Base-by-base conservation (phyloP, 768 basidiomycete genomes). In the Solioccasus polychromus region DNA sequence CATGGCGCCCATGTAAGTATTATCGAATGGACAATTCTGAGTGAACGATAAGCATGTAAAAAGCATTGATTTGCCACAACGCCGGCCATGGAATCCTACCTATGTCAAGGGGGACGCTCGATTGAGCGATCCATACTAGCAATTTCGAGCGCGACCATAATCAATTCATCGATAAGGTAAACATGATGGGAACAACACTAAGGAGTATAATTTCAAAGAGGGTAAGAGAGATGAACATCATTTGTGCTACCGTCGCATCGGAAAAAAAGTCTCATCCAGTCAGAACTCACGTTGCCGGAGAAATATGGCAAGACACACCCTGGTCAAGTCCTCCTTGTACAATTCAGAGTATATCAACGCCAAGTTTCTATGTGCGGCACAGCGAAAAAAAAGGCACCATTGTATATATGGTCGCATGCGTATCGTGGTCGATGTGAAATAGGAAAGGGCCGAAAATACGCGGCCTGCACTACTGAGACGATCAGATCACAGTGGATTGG, bases 361-460 rank as follows among this genome's bases (percentile, higher is more conserved):
- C 45, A 98, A 67, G 68, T 97, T 92, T 99, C 96, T 29, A 83
- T 79, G 67, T 99, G 96, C 45, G 98, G 73, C 8, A 99, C 96
- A 98, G 75, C 35, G 96, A 98, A 69, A 97, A 98, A 12, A 97
- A 94, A 1, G 95, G 96, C 1, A 92, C 92, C 94, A 98, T 98
- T 6, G 95, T 98, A 61, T 98, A 95, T 12, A 93, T 74, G 7
- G 93, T 95, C 17, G 92, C 93, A 65, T 96, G 96, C 11, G 98
- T 45, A 99, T 68, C 2, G 95, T 94, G 53, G 98, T 98, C 3
- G 96, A 94, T 15, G 90, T 90, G 68, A 92, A 92, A 64, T 89
- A 91, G 64, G 92, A 92, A 30, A 93, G 93, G 2, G 89, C 83
- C 8, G 88, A 91, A 61, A 94, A 97, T 6, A 95, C n/a, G n/a